These are phyloP conservation scores for Haematococcus lacustris DNA, from an alignment of 139 green algal genomes.

Conservation along the genomic window DNA sequence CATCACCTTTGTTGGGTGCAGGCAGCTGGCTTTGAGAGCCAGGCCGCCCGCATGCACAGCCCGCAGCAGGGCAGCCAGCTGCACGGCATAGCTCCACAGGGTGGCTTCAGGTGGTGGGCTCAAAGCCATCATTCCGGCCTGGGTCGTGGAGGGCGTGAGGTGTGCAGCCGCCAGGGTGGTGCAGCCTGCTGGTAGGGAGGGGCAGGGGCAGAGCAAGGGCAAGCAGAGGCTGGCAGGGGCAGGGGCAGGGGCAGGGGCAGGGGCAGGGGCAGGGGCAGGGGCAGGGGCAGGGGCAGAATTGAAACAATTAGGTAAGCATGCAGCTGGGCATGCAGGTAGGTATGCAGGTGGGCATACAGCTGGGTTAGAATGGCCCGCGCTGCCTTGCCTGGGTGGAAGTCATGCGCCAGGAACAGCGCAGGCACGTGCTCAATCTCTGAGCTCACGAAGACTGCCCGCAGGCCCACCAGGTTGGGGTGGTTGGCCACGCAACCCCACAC, in stretches of 20 bases:
- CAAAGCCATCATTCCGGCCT: conserved; percentile 10
- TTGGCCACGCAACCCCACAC: conserved; percentile 46
- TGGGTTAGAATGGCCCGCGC: too few species aligned
- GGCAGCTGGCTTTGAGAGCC: conserved; percentile 28
- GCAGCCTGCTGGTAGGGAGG: too few species aligned
- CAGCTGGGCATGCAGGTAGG: too few species aligned
- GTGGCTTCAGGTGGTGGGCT: conserved; percentile 56
- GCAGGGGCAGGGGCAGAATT: too few species aligned
- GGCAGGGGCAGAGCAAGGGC: too few species aligned
- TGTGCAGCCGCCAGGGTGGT: conserved; percentile 43
- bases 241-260: too few species aligned
- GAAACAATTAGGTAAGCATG: too few species aligned
- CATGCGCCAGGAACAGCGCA: conserved; percentile 47
- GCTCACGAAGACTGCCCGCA: conserved; percentile 60
- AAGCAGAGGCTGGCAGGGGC: too few species aligned
- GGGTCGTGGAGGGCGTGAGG: conserved; percentile 17
- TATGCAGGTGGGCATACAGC: too few species aligned
- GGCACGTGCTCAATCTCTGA: conserved; percentile 32
- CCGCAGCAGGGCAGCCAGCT: conserved; percentile 54
- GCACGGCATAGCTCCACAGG: conserved; percentile 75
- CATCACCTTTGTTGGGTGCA: conserved; percentile 73
- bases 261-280: too few species aligned
- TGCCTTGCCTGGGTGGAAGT: conserved; percentile 67
- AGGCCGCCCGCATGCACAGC: conserved; percentile 66
- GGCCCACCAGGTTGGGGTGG: conserved; percentile 68